Evolutionary conservation across 768 basidiomycete genomes (phyloP).

Genomic region (Termitomyces sp.): DNA sequence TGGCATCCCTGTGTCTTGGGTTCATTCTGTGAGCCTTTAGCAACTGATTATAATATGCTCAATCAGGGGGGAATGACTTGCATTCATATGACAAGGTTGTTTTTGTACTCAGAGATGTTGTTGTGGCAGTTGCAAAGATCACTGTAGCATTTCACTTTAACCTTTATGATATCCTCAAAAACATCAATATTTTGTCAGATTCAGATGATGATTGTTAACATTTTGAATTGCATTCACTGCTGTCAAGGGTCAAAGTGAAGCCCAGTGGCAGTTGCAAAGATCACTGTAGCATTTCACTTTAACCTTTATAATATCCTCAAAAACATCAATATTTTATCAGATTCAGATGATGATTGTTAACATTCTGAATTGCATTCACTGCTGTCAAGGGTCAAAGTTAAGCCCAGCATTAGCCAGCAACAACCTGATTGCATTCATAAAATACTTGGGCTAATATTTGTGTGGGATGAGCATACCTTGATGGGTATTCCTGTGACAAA

Average conservation of each 20-base stretch:
- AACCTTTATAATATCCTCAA: neutral
- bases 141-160: neutral
- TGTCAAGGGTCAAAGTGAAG: too few relatives aligned
- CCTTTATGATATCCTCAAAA: neutral
- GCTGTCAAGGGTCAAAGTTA: too few relatives aligned
- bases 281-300: neutral
- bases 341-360: too few relatives aligned
- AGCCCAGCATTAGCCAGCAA: too few relatives aligned
- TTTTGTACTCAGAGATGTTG: neutral
- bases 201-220: too few relatives aligned
- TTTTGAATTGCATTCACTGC: neutral
- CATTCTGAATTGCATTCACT: too few relatives aligned
- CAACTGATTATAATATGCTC: too few relatives aligned
- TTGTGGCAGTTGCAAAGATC: neutral
- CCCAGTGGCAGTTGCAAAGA: too few relatives aligned
- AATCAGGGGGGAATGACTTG: neutral
- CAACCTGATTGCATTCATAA: too few relatives aligned
- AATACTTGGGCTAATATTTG: too few relatives aligned
- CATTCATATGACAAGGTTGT: neutral
- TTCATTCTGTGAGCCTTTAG: neutral
- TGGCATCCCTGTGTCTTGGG: too few relatives aligned
- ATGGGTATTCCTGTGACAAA: conserved; percentile 98
- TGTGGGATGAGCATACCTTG: conserved; percentile 67
- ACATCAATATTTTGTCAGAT: neutral
- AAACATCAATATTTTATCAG: neutral